These are phyloP conservation scores for Carex myosuroides DNA, from an alignment of 176 grass and related monocot genomes.

Conservation along the genomic window DNA sequence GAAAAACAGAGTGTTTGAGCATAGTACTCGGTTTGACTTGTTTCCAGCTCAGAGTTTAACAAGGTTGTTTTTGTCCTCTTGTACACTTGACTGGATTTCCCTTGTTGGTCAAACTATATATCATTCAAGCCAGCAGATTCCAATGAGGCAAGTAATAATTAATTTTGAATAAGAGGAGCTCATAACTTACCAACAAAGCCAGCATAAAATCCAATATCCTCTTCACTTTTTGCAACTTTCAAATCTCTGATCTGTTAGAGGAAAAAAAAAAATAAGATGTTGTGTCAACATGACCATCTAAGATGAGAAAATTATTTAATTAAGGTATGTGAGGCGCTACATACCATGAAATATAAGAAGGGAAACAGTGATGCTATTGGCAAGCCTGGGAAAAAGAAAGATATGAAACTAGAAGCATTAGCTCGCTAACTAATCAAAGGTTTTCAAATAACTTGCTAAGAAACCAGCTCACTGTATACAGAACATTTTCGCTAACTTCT, in stretches of 20 bases:
- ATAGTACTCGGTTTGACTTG: background rate
- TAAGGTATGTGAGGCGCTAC: background rate
- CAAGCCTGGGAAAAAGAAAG: constrained; percentile 38
- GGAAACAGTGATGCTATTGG: constrained; percentile 77
- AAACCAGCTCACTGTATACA: background rate
- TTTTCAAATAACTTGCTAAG: background rate
- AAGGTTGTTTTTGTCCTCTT: background rate
- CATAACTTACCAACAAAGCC: constrained; percentile 72
- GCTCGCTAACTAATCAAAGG: background rate
- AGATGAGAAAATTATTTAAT: background rate
- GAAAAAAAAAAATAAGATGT: background rate
- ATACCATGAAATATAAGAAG: constrained; percentile 83
- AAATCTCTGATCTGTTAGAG: constrained; percentile 75
- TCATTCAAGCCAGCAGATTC: background rate
- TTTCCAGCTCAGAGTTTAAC: background rate
- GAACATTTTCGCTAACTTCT: no score
- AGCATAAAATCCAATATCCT: constrained; percentile 98
- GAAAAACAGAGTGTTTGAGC: background rate
- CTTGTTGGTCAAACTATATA: background rate
- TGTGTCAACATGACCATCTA: background rate
- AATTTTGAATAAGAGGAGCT: background rate
- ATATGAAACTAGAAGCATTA: background rate
- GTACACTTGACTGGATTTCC: background rate
- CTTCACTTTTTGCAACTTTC: constrained; percentile 68
- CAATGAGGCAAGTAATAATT: background rate